Base-by-base conservation (phyloP, 768 basidiomycete species). In the Trametopsis cervina region DNA sequence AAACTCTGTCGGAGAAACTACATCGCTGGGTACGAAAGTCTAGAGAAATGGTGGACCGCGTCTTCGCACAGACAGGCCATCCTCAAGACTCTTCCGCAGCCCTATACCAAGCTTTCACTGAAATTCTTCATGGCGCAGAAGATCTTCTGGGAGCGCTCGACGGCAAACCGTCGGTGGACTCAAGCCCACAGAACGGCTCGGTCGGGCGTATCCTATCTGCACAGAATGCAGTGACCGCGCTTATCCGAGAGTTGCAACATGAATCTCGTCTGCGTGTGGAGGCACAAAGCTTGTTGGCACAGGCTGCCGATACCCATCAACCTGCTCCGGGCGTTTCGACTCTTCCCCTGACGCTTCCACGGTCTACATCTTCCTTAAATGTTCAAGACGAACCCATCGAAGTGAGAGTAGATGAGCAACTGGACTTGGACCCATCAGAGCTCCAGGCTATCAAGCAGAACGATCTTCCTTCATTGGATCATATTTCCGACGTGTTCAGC, bases 201-300 rank as follows among this genome's bases (percentile, higher is more conserved):
- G 54, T 80, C 27, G 82, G 76, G 2, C 68, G 83, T 23, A 63
- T 83, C 13, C 44, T 76, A 9, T 65, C 74, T 0, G 76, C 77
- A 1, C 68, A 77, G 50, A 65, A 68, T 9, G 69, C 78, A 0
- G 71, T 83, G 7, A 68, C 72, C 23, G 63, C 70, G 1, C 63
- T 89, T n/a, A 65, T 71, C 33, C 65, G 67, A 38, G 85, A 89
- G 58, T 60, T 89, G 37, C 70, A 80, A 51, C 55, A 58, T 5
- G 83, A 88, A 60, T 70, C 72, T 15, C 69, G 69, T 47, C 71
- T 69, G 54, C 66, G 83, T 29, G 36, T 85, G 40, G 60, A 65
- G 21, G 24, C 23, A 37, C 37, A 53, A 44, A 33, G 29, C 29
- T 7, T 7, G 29, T 33, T 33, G 7, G 29, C 29, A 33, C 7